A percentile compares a stretch with the other conserved stretches of the same genome.
phyloP scores from a whole-genome alignment of 768 basidiomycete genomes.

The Xerocomellus intermedius region DNA sequence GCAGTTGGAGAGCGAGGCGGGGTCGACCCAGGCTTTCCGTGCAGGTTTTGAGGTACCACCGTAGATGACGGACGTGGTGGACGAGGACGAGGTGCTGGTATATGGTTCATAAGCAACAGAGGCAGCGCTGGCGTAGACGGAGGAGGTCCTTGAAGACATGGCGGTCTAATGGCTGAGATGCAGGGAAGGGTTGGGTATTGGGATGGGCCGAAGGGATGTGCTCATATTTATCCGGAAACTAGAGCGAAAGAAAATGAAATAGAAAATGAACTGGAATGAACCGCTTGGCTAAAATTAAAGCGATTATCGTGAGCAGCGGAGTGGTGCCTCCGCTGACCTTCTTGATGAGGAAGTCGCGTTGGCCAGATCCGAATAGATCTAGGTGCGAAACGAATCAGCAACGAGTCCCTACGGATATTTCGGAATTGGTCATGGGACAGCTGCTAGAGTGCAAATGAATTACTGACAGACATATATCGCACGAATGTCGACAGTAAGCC shows the following conservation, averaged over 20 bases:
- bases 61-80: constrained; percentile 30
- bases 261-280: constrained; percentile 17
- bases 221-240: constrained; percentile 30
- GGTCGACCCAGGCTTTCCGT: constrained; percentile 61
- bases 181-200: constrained; percentile 3
- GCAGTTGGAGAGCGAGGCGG: constrained; percentile 55
- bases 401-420: background rate
- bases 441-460: background rate
- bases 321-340: constrained; percentile 19
- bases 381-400: constrained; percentile 10
- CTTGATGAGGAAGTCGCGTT: constrained; percentile 26
- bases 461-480: background rate
- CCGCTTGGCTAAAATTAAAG: constrained; percentile 31
- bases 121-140: constrained; percentile 29
- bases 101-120: constrained; percentile 30
- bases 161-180: background rate
- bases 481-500: background rate
- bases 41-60: constrained; percentile 18
- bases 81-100: constrained; percentile 15
- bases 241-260: constrained; percentile 10
- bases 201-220: background rate
- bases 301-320: constrained; percentile 27
- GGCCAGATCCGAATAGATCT: constrained; percentile 22
- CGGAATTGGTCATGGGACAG: constrained; percentile 6
- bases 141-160: constrained; percentile 29